Conservation (phyloP, 805 yeast species). For the Saturnispora ahearnii region DNA sequence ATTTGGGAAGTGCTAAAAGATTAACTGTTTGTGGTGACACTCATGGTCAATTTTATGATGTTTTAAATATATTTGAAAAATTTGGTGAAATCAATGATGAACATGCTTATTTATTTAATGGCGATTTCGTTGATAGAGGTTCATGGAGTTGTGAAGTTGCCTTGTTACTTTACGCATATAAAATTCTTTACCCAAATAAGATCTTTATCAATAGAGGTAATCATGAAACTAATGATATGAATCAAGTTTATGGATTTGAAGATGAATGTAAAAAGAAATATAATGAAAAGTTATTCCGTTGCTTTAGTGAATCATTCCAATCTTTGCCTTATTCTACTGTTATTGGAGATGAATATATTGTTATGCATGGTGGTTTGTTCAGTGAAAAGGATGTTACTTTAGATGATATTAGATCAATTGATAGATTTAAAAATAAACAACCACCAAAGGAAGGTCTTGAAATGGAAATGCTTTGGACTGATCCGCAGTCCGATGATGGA, state of each 20-base stretch:
- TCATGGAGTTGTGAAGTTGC: slow-evolving; percentile 98
- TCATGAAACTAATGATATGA: slow-evolving; percentile 96
- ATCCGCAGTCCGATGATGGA: slow-evolving; percentile 76
- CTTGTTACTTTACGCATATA: slow-evolving; percentile 63
- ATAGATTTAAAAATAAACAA: slow-evolving; percentile 59
- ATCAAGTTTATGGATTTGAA: slow-evolving; percentile 90
- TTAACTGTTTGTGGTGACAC: slow-evolving; percentile 95
- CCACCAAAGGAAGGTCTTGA: slow-evolving; percentile 89
- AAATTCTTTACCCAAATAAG: slow-evolving; percentile 61
- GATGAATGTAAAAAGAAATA: slow-evolving; percentile 93
- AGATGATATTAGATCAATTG: slow-evolving; percentile 62
- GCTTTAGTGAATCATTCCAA: slow-evolving; percentile 81
- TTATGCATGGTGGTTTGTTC: slow-evolving; percentile 94
- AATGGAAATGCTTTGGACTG: slow-evolving; percentile 97
- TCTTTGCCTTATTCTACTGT: slow-evolving; percentile 79
- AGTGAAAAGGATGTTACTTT: slow-evolving; percentile 64
- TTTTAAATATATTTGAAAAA: slow-evolving; percentile 63
- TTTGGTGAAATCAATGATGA: slow-evolving; percentile 61
- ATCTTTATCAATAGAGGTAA: slow-evolving; percentile 86
- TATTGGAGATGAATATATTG: slow-evolving; percentile 68
- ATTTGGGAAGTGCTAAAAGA: slow-evolving; percentile 24
- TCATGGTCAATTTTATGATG: slow-evolving; percentile 93
- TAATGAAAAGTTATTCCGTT: slow-evolving; percentile 65
- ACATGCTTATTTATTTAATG: slow-evolving; percentile 83
- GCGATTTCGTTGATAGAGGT: slow-evolving; percentile 97